Conservation (phyloP, 1,284 basidiomycete genomes). For the Ustilago vetiveriae region DNA sequence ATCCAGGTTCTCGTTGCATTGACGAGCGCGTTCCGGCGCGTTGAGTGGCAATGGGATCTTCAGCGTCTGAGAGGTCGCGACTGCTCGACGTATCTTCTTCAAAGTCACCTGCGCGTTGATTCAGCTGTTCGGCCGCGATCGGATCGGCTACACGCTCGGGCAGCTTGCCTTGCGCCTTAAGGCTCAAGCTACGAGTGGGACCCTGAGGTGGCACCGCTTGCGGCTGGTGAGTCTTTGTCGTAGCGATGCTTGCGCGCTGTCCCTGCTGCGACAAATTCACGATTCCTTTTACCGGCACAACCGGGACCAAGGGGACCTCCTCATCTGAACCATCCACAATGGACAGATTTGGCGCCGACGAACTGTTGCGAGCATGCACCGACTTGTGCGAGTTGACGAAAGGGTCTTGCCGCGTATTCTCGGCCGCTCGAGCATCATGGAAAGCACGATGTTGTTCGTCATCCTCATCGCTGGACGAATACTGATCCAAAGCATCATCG, state of each 20-base stretch:
- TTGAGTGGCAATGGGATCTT: not conserved
- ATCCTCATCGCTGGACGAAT: constrained; percentile 40
- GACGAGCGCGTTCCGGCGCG: not conserved
- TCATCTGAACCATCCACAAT: constrained; percentile 1
- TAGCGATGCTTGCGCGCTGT: not conserved
- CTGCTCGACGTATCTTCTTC: constrained; percentile 49
- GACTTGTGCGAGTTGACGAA: constrained; percentile 21
- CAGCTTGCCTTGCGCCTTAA: constrained; percentile 34
- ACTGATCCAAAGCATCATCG: constrained; percentile 33
- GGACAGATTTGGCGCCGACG: constrained; percentile 24
- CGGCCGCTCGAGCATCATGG: constrained; percentile 10
- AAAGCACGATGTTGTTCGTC: constrained; percentile 38
- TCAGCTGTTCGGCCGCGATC: not conserved
- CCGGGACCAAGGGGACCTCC: not conserved
- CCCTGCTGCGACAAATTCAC: not conserved
- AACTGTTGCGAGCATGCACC: constrained; percentile 27
- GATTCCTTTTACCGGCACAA: not conserved
- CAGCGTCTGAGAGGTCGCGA: constrained; percentile 31
- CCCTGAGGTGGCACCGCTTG: not conserved
- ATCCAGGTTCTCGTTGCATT: not conserved
- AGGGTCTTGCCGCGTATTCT: constrained; percentile 4
- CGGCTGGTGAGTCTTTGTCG: not conserved
- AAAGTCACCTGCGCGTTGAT: constrained; percentile 32
- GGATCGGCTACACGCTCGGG: constrained; percentile 18
- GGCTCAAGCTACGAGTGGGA: constrained; percentile 17